Base-by-base conservation (phyloP, 306 rosid species). In the Lathyrus tuberosus region DNA sequence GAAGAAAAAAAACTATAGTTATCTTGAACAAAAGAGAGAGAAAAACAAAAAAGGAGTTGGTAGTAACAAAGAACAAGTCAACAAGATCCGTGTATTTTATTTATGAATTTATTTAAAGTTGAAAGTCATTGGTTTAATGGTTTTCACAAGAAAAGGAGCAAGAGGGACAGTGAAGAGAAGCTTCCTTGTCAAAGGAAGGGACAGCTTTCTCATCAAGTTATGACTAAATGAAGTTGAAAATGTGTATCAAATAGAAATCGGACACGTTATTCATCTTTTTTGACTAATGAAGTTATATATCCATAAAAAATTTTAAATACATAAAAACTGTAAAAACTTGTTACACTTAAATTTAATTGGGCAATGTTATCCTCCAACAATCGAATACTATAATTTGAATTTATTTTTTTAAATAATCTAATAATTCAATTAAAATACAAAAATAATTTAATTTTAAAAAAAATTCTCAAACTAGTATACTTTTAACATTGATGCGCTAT, bases 101-200 rank as follows among this genome's bases (percentile, higher is more conserved):
- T 57, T n/a, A 60, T 33, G 43, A 15, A 22, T 33, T 37, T 24
- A 24, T 24, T 8, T 17, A 62, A 62, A 62, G 49, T 31, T 16
- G 47, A 40, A 18, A 40, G 31, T 38, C 48, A 18, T 20, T 8
- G 10, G 10, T 6, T 35, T 35, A 35, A 18, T 40, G 41, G 48
- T 48, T 18, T 62, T 62, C 67, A 62, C 67, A 40, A 12, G 17
- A 18, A 30, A 62, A 20, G 51, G 6, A 40, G 37, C 24, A 3
- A 37, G 28, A 61, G 47, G n/a, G 66, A 61, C 30, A 16, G 66
- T 4, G 47, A 17, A 16, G 67, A 38, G 67, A 62, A 40, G 67
- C 67, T 62, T 62, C 67, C 51, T 62, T 40, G 33, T 40, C 51
- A 62, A 9, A 60, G 6, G 48, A 11, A 62, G 31, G 49, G 67